These are phyloP conservation scores for Plasmodium reichenowi DNA, from an alignment of 169 alveolate species.

Conservation along the genomic window DNA sequence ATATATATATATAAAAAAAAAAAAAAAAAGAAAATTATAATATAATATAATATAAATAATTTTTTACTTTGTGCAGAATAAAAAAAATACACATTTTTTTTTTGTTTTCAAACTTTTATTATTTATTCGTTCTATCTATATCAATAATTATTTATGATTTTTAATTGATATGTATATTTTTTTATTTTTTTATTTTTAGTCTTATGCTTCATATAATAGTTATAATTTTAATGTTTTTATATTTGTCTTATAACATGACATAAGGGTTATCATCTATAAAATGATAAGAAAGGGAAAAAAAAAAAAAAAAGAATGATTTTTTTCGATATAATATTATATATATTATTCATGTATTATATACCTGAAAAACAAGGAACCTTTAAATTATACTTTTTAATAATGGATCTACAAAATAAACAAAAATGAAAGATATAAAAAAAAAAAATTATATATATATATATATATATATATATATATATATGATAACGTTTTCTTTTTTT, in stretches of 20 bases:
- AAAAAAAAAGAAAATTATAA: neutral
- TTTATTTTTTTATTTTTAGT: too few species aligned
- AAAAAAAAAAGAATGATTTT: neutral
- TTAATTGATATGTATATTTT: too few species aligned
- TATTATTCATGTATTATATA: neutral
- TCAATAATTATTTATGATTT: too few species aligned
- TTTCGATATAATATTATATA: too few species aligned
- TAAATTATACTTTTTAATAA: constrained; percentile 53
- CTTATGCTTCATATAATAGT: too few species aligned
- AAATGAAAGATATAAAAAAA: neutral
- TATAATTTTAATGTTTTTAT: too few species aligned
- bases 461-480: neutral
- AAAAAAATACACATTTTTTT: too few species aligned
- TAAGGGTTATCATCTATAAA: constrained; percentile 24
- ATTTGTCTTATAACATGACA: constrained; percentile 4
- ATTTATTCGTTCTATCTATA: too few species aligned
- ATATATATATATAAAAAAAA: neutral
- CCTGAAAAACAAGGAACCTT: constrained; percentile 63
- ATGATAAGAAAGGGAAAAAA: neutral
- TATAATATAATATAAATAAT: too few species aligned
- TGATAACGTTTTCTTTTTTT: neutral
- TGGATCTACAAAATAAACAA: constrained; percentile 47
- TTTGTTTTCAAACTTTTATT: too few species aligned
- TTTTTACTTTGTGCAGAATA: too few species aligned
- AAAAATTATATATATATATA: neutral